These are phyloP conservation scores for Neopestalotiopsis clavispora DNA, from an alignment of 2,329 filamentous ascomycete genomes.

Conservation along the genomic window DNA sequence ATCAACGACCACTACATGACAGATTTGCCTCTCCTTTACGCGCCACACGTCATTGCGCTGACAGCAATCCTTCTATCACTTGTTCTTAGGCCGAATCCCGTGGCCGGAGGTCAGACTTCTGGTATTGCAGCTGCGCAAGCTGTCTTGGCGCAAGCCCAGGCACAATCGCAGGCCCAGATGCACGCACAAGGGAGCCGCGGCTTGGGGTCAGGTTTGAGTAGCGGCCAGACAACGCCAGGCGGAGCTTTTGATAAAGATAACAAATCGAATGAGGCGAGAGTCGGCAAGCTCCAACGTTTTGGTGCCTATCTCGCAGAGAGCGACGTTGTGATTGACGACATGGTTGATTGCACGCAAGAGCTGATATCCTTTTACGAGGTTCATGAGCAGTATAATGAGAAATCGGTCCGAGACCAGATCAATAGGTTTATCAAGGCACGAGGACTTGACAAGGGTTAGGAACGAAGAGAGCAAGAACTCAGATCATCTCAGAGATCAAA, in stretches of 20 bases:
- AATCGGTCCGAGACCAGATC: constrained; percentile 62
- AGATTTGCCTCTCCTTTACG: constrained; percentile 82
- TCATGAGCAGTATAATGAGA: constrained; percentile 65
- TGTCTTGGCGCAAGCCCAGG: constrained; percentile 45
- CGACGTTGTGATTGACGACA: constrained; percentile 79
- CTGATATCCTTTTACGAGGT: constrained; percentile 86
- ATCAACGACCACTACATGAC: constrained; percentile 95
- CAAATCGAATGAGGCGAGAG: constrained; percentile 57
- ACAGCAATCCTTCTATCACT: constrained; percentile 84
- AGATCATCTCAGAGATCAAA: no score
- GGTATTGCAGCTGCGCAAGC: constrained; percentile 56
- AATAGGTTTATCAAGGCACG: constrained; percentile 64
- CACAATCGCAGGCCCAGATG: constrained; percentile 24
- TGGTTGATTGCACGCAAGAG: constrained; percentile 90
- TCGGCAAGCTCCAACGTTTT: constrained; percentile 69
- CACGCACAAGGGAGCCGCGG: constrained; percentile 40
- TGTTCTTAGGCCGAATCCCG: constrained; percentile 69
- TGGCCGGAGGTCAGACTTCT: constrained; percentile 37
- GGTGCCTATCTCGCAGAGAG: constrained; percentile 86
- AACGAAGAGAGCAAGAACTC: background rate
- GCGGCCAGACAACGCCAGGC: constrained; percentile 31
- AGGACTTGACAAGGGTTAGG: constrained; percentile 53
- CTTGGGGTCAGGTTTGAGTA: constrained; percentile 21
- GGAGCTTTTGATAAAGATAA: constrained; percentile 42
- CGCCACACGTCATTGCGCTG: constrained; percentile 88